Percentiles rank a stretch among this genome's conserved stretches.
phyloP scores from a whole-genome alignment of 1,284 basidiomycete species.

The Irpex lacteus region DNA sequence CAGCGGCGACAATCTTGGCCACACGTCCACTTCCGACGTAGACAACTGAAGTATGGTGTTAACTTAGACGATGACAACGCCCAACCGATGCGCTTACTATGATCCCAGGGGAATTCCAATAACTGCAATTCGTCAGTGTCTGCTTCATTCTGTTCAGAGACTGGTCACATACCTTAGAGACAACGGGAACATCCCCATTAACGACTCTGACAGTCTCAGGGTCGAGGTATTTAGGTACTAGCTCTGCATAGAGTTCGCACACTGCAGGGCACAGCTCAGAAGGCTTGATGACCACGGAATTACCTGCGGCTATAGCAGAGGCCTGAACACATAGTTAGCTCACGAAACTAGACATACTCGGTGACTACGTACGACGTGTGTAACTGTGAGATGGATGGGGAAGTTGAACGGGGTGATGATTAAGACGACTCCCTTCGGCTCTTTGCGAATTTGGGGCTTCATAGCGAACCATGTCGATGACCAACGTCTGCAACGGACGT shows the following conservation, averaged over 20 bases:
- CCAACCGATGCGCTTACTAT: constrained; percentile 53
- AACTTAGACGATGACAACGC: background rate
- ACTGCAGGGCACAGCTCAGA: constrained; percentile 76
- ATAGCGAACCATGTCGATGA: constrained; percentile 36
- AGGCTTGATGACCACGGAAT: constrained; percentile 74
- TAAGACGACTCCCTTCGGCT: constrained; percentile 74
- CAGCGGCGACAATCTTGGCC: constrained; percentile 75
- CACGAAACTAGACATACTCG: background rate
- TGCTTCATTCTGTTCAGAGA: background rate
- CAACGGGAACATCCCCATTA: constrained; percentile 75
- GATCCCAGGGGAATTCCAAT: constrained; percentile 84
- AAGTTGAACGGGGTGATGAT: constrained; percentile 68
- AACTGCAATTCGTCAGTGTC: constrained; percentile 37
- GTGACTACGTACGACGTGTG: constrained; percentile 48
- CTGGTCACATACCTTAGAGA: constrained; percentile 52
- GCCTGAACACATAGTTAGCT: constrained; percentile 37
- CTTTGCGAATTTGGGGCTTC: constrained; percentile 68
- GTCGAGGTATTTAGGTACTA: constrained; percentile 83
- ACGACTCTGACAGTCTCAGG: constrained; percentile 69
- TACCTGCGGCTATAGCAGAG: constrained; percentile 81
- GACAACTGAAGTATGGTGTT: constrained; percentile 40
- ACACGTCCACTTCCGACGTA: constrained; percentile 74
- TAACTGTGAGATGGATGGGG: constrained; percentile 49
- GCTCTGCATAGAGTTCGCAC: constrained; percentile 67
- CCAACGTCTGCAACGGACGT: constrained; percentile 35